Evolutionary conservation across 106 monocot genomes (phyloP), one percentile per base, ranked within the genome.

Genomic region (Apostasia ramifera): DNA sequence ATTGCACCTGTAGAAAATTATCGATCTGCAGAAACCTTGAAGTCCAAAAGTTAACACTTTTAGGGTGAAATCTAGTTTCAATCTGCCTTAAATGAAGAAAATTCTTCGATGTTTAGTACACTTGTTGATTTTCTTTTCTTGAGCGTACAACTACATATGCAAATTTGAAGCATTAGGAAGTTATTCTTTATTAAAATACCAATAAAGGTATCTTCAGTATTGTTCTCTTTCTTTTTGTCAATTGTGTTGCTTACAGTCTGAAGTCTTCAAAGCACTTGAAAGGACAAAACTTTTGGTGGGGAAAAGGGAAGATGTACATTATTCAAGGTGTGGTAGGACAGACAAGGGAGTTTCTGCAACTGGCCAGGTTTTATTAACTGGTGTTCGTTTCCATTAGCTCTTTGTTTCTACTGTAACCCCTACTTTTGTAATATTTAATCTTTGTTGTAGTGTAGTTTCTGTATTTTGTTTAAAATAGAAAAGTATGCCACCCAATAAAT

Each of bases 281-380:
- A 98, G 83, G 79, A 89, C 92, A 49, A 98, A 82, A 44, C 84
- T 98, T 74, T 71, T 86, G 63, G 70, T 83, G 68, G 81, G 80
- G n/a, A 80, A 66, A 38, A 90, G 61, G 74, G 69, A 73, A 57
- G 72, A 83, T n/a, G 81, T 81, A 64, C 72, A 72, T 53, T 98
- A 98, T 68, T 92, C 89, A 44, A 89, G 97, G 71, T 98, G 97
- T 81, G 97, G 97, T 55, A 84, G 97, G 75, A 98, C 97, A 39
- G 97, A 98, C 72, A 92, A 87, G 58, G 97, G 97, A 46, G 97
- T 98, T 81, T 98, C 97, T 55, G 80, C 97, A 42, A 90, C 79
- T 76, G 89, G 92, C 41, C 97, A 98, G 78, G 97, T 93, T 87
- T 61, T 44, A 1, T 72, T 14, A 15, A 48, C 8, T 15, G 8